A percentile compares a stretch with the other conserved stretches of the same genome.
Conservation (phyloP, 345 rosid genomes). For the Eucalyptus shirleyi region DNA sequence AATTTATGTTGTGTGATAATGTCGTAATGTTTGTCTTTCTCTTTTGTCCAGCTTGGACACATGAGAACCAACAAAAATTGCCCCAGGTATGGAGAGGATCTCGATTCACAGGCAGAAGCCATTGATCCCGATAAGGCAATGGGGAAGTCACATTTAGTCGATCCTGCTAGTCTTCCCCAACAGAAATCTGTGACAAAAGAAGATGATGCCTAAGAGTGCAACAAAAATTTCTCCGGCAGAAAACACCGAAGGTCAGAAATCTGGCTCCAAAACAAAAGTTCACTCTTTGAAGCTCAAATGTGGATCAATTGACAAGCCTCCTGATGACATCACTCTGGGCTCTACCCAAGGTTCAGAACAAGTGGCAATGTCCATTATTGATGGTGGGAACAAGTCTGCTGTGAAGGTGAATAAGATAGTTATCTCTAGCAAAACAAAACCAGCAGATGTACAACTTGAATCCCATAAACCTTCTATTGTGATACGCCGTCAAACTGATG, state of each 20-base stretch:
- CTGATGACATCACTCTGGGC: constrained; percentile 39
- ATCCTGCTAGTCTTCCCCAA: constrained; percentile 42
- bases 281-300: constrained; percentile 72
- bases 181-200: constrained; percentile 53
- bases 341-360: constrained; percentile 41
- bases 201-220: constrained; percentile 30
- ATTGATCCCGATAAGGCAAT: constrained; percentile 43
- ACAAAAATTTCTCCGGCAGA: constrained; percentile 35
- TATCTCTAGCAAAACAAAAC: constrained; percentile 61
- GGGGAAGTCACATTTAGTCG: constrained; percentile 37
- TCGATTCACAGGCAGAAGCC: constrained; percentile 44
- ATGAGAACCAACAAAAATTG: constrained; percentile 99
- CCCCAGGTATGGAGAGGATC: constrained; percentile 83
- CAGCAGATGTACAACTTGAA: constrained; percentile 42
- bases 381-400: constrained; percentile 35
- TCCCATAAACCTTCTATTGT: constrained; percentile 48
- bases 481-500: constrained; percentile 38
- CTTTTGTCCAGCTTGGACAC: constrained; percentile 70
- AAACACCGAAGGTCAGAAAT: constrained; percentile 42
- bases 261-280: constrained; percentile 34
- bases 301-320: constrained; percentile 31
- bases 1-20: neutral
- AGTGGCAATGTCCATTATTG: constrained; percentile 28
- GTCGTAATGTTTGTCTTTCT: neutral
- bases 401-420: constrained; percentile 55